Evolutionary conservation across 176 grass and related monocot species (phyloP).

Genomic region (Poa pratensis): DNA sequence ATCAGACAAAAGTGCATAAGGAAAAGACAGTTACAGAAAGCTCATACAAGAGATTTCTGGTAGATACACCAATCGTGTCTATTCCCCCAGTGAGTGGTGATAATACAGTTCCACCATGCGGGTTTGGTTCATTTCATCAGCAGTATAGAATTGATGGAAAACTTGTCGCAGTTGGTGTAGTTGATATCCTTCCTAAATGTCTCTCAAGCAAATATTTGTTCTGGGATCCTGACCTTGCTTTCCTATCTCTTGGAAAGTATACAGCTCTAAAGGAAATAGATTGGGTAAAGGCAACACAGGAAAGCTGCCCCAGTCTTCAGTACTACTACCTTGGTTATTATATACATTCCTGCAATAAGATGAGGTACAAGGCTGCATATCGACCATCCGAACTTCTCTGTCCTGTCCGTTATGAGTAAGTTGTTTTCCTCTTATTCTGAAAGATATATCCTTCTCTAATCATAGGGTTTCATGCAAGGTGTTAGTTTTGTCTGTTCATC

Average conservation of each 20-base stretch:
- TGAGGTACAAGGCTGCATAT: conserved; percentile 98
- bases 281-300: conserved; percentile 78
- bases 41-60: conserved; percentile 85
- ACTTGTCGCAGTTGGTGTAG: conserved; percentile 95
- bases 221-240: conserved; percentile 97
- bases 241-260: conserved; percentile 94
- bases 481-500: background rate
- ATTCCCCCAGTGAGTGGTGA: conserved; percentile 62
- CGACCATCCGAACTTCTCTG: conserved; percentile 95
- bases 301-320: conserved; percentile 69
- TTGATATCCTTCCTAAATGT: conserved; percentile 93
- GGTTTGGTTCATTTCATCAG: conserved; percentile 97
- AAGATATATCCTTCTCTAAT: conserved; percentile 8
- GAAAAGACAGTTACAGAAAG: conserved; percentile 76
- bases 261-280: conserved; percentile 87
- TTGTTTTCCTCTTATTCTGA: background rate
- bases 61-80: conserved; percentile 83
- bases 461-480: background rate
- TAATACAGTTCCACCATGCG: conserved; percentile 66
- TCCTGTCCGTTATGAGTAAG: conserved; percentile 86
- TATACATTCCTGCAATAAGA: conserved; percentile 96
- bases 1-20: conserved; percentile 88
- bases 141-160: conserved; percentile 95
- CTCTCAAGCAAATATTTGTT: conserved; percentile 99
- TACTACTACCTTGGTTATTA: conserved; percentile 99